Evolutionary conservation across 208 protist species (phyloP).

Genomic region (Angomonas ambiguus): DNA sequence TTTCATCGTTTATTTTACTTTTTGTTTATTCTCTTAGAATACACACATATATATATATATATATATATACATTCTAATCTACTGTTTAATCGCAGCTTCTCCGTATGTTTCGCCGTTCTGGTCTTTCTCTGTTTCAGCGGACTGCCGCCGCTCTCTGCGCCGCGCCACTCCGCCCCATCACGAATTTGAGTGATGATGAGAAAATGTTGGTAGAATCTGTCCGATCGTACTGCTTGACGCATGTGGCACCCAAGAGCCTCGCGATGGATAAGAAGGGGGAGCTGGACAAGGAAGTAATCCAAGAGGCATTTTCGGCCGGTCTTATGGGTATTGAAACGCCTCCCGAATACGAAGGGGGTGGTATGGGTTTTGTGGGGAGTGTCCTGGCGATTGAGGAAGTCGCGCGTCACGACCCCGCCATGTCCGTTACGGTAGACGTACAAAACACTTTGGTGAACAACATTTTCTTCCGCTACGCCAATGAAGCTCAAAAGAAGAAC

Average conservation of each 20-base stretch:
- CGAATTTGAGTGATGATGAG: conserved; percentile 57
- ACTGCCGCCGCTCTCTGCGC: conserved; percentile 21
- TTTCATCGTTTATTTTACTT: conserved; percentile 4
- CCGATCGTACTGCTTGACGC: conserved; percentile 49
- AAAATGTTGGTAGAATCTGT: conserved; percentile 70
- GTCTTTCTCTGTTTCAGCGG: conserved; percentile 30
- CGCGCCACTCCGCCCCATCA: conserved; percentile 26
- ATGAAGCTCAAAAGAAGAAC: conserved; percentile 67
- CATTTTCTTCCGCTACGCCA: conserved; percentile 79
- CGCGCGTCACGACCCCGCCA: conserved; percentile 80
- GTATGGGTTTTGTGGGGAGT: conserved; percentile 68
- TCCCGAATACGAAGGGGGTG: conserved; percentile 50
- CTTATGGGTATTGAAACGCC: conserved; percentile 86
- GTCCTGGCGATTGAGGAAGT: conserved; percentile 87
- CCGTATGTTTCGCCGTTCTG: conserved; percentile 34
- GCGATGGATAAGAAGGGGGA: conserved; percentile 79
- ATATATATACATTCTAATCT: not conserved
- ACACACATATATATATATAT: not conserved
- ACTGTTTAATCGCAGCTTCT: not conserved
- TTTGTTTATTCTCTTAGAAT: conserved; percentile 9
- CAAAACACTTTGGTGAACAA: conserved; percentile 92
- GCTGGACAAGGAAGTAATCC: conserved; percentile 61
- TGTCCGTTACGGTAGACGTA: conserved; percentile 87
- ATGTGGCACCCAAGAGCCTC: conserved; percentile 51
- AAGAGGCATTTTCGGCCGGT: conserved; percentile 73